These are phyloP conservation scores for Cutaneotrichosporon mucoides DNA, from an alignment of 1,284 basidiomycete species.

Conservation along the genomic window DNA sequence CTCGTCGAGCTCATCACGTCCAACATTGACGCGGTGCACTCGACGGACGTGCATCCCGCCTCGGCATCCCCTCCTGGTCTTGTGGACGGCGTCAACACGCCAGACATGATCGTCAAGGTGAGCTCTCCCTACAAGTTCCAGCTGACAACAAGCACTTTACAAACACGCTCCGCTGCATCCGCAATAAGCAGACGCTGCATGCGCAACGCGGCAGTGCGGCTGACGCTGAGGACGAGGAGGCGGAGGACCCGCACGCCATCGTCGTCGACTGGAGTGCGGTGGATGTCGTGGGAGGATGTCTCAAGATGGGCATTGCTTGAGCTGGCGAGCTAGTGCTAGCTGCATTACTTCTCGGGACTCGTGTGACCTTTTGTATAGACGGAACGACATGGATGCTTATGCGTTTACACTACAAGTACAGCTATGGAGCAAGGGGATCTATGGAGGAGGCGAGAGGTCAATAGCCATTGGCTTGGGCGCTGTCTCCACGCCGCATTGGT, in stretches of 20 bases:
- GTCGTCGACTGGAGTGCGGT: constrained; percentile 68
- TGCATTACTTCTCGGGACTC: neutral
- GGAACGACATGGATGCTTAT: constrained; percentile 4
- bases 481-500: constrained; percentile 1
- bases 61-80: constrained; percentile 73
- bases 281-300: constrained; percentile 72
- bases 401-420: constrained; percentile 4
- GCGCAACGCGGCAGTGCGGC: constrained; percentile 15
- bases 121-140: constrained; percentile 7
- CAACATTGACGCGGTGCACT: constrained; percentile 80
- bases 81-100: constrained; percentile 82
- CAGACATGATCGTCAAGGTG: constrained; percentile 70
- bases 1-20: constrained; percentile 87
- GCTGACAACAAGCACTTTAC: constrained; percentile 67
- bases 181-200: constrained; percentile 37
- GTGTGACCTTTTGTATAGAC: constrained; percentile 7
- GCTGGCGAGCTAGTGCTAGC: too few relatives aligned
- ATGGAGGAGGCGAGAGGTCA: too few relatives aligned
- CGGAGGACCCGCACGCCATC: constrained; percentile 48
- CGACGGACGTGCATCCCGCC: constrained; percentile 76
- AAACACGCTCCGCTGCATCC: constrained; percentile 81
- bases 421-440: neutral
- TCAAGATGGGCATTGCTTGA: constrained; percentile 68
- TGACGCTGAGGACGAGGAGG: constrained; percentile 14
- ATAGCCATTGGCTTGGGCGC: neutral